Conservation (phyloP, 2,329 filamentous ascomycete genomes). For the Macroventuria anomochaeta region DNA sequence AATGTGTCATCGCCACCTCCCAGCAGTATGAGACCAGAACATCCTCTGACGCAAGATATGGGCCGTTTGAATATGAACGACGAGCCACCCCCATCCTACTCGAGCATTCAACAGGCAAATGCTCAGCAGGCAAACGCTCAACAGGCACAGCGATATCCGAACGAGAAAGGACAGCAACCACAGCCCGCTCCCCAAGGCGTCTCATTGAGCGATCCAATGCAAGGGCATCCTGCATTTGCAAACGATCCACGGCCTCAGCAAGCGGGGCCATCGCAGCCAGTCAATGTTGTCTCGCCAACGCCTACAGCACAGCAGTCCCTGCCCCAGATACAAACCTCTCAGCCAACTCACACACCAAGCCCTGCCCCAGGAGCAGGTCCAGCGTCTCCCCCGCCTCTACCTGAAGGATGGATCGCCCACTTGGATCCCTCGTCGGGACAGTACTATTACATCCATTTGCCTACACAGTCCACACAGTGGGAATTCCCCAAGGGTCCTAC, state of each 20-base stretch:
- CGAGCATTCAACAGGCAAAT: conserved; percentile 57
- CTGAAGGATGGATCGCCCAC: conserved; percentile 98
- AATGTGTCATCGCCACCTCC: conserved; percentile 38
- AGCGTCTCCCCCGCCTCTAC: conserved; percentile 86
- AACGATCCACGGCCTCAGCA: conserved; percentile 73
- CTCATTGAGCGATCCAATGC: conserved; percentile 49
- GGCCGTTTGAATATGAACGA: conserved; percentile 79
- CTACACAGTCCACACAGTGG: conserved; percentile 96
- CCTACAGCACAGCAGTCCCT: conserved; percentile 38
- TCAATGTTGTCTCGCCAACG: conserved; percentile 37
- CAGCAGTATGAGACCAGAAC: conserved; percentile 53
- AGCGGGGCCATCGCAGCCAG: conserved; percentile 47
- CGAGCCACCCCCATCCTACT: conserved; percentile 94
- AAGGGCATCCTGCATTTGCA: conserved; percentile 86
- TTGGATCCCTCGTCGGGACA: conserved; percentile 94
- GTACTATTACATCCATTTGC: conserved; percentile 98
- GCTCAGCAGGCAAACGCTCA: too few species aligned
- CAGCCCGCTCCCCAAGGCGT: conserved; percentile 33
- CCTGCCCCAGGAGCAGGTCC: conserved; percentile 69
- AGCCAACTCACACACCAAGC: conserved; percentile 48
- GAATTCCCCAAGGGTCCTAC: conserved; percentile 97
- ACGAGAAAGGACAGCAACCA: conserved; percentile 71
- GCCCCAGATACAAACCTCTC: conserved; percentile 31
- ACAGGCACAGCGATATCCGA: conserved; percentile 68
- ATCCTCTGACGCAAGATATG: conserved; percentile 83